These are phyloP conservation scores for Lasiosphaeria miniovina DNA, from an alignment of 495 filamentous ascomycete species.

Conservation along the genomic window DNA sequence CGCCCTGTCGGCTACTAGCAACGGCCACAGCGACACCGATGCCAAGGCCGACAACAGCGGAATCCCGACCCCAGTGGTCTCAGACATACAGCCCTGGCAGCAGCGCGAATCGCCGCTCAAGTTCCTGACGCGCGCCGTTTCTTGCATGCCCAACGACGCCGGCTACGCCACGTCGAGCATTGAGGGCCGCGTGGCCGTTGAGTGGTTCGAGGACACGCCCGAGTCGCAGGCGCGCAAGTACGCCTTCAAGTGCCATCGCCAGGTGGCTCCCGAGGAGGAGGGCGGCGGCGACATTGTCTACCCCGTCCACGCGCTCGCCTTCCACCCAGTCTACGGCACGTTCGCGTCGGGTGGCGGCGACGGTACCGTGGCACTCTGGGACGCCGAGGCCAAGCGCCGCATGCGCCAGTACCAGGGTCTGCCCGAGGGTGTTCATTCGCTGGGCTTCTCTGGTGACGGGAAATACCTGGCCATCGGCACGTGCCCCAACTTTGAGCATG, in stretches of 20 bases:
- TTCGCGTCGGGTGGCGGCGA: constrained; percentile 94
- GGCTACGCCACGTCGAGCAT: constrained; percentile 88
- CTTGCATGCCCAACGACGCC: constrained; percentile 94
- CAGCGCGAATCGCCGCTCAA: constrained; percentile 86
- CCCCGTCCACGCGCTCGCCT: constrained; percentile 89
- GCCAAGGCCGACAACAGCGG: no score
- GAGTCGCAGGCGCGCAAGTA: constrained; percentile 89
- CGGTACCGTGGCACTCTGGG: constrained; percentile 93
- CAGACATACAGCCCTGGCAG: constrained; percentile 76
- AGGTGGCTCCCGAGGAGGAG: constrained; percentile 46
- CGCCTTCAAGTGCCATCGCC: constrained; percentile 97
- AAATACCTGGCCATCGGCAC: constrained; percentile 79
- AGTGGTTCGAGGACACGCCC: constrained; percentile 89
- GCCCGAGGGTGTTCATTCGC: constrained; percentile 67
- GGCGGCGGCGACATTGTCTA: constrained; percentile 84
- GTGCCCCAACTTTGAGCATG: constrained; percentile 91
- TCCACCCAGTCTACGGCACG: constrained; percentile 86
- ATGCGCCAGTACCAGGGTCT: constrained; percentile 88
- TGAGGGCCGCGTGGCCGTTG: constrained; percentile 90
- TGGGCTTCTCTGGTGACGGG: constrained; percentile 76
- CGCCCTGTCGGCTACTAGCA: constrained; percentile 36
- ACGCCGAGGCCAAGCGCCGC: constrained; percentile 85
- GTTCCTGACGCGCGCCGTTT: constrained; percentile 88
- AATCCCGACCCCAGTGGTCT: neutral
- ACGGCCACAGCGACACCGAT: neutral